Evolutionary conservation across 2,329 filamentous ascomycete species (phyloP), one percentile per base, ranked within the genome.

Genomic region (Trichoderma arundinaceum): DNA sequence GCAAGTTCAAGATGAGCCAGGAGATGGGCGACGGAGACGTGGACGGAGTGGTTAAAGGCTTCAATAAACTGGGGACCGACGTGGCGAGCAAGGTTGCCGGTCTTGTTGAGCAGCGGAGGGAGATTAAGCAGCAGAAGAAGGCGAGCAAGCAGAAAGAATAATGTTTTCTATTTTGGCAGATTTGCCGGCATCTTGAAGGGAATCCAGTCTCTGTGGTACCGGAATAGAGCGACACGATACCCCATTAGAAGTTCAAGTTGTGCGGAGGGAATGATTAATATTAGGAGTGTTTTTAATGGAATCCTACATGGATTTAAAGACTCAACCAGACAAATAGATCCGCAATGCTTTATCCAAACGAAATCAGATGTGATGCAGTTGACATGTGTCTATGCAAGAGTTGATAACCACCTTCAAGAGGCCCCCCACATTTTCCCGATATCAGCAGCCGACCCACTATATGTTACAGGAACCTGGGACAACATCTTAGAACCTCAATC

Each of bases 1-100:
- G 87, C 12, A 89, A 88, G 77, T 88, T 84, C 69, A 90, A 90
- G 78, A 88, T 89, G 87, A 88, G 84, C 68, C 87, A 90, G 75
- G 87, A 89, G 71, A 79, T 82, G 79, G 65, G 72, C 0, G 71
- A 73, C 1, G 85, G 80, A 0, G 88, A 90, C 71, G 73, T 81
- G 0, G 75, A 83, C 22, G 88, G 88, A 1, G 83, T 90, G 0
- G 76, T 87, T 7, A 71, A 82, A 3, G 88, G 88, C 0, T 89
- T 90, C 67, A 75, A 77, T 41, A 67, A 52, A 0, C 44, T 81
- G 28, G 72, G 68, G 0, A 72, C 75, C 0, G 76, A 79, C 5
- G 65, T 69, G 15, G 77, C 71, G 0, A 59, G 67, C 19, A 68
- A 69, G 3, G 75, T 80, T 67, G 74, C 77, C 0, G 69, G 70